These are phyloP conservation scores for Pelargonium nanum DNA, from an alignment of 345 rosid species.

Conservation along the genomic window DNA sequence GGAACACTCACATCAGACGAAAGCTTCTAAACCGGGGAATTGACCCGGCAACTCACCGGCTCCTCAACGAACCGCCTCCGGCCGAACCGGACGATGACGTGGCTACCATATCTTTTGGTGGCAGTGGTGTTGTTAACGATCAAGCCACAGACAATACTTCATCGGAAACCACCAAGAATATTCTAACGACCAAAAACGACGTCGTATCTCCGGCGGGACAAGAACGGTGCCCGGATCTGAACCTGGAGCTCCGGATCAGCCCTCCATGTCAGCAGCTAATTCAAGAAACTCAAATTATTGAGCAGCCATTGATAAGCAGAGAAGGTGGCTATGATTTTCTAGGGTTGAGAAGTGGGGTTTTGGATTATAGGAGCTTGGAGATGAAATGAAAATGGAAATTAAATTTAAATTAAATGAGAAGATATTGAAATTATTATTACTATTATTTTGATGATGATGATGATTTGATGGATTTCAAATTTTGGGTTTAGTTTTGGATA, in stretches of 20 bases:
- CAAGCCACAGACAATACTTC: not conserved
- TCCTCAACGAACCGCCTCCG: slow-evolving; percentile 31
- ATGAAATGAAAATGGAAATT: slow-evolving; percentile 20
- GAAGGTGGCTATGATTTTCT: slow-evolving; percentile 22
- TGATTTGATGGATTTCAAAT: no score
- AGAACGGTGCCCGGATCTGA: slow-evolving; percentile 39
- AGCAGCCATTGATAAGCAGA: slow-evolving; percentile 7
- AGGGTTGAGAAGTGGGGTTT: slow-evolving; percentile 25
- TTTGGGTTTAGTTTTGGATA: no score
- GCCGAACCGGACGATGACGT: slow-evolving; percentile 11
- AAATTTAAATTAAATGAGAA: not conserved
- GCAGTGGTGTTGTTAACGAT: slow-evolving; percentile 16
- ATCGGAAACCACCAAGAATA: no score
- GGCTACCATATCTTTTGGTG: slow-evolving; percentile 9
- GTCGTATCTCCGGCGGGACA: not conserved
- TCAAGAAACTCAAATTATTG: no score
- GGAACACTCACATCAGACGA: slow-evolving; percentile 80
- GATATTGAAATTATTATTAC: not conserved
- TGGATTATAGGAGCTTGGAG: slow-evolving; percentile 46
- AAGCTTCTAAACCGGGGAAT: slow-evolving; percentile 73
- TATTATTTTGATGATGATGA: not conserved
- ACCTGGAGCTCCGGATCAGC: slow-evolving; percentile 41
- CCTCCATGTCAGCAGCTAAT: slow-evolving; percentile 25
- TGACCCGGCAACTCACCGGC: slow-evolving; percentile 63
- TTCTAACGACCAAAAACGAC: slow-evolving; percentile 10